phyloP scores from a whole-genome alignment of 257 asterid species.

The Solanum chmielewskii region DNA sequence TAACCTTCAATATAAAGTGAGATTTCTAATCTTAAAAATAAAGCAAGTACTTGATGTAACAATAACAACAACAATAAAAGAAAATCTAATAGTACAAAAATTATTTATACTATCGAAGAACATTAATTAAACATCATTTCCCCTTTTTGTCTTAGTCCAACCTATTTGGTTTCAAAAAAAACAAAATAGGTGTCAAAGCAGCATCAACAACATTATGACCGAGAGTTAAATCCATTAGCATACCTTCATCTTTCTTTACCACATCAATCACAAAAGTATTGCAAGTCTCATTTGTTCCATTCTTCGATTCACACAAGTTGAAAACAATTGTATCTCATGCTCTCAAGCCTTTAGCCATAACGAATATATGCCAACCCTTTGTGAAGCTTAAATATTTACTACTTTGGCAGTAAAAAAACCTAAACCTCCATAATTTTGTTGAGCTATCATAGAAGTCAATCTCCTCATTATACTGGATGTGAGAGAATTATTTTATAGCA shows the following conservation, averaged over 20 bases:
- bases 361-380: slow-evolving; percentile 64
- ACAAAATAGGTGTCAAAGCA: not conserved
- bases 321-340: slow-evolving; percentile 40
- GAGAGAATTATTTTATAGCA: slow-evolving; percentile 31
- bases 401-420: slow-evolving; percentile 67
- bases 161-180: not conserved
- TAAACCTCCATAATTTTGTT: slow-evolving; percentile 48
- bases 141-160: not conserved
- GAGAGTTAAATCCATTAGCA: not conserved
- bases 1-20: too few species aligned
- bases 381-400: slow-evolving; percentile 73
- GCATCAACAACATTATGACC: not conserved
- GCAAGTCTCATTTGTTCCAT: slow-evolving; percentile 3
- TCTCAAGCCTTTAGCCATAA: slow-evolving; percentile 32
- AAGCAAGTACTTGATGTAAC: too few species aligned
- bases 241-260: too few species aligned
- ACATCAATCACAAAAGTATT: too few species aligned
- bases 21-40: too few species aligned
- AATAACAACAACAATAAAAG: too few species aligned
- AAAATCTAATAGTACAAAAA: too few species aligned
- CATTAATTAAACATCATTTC: not conserved
- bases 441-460: slow-evolving; percentile 29
- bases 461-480: slow-evolving; percentile 19
- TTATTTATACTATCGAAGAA: too few species aligned
- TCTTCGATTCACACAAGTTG: slow-evolving; percentile 26